Conservation (phyloP, 2,329 filamentous ascomycete genomes). For the Colletotrichum salicis region DNA sequence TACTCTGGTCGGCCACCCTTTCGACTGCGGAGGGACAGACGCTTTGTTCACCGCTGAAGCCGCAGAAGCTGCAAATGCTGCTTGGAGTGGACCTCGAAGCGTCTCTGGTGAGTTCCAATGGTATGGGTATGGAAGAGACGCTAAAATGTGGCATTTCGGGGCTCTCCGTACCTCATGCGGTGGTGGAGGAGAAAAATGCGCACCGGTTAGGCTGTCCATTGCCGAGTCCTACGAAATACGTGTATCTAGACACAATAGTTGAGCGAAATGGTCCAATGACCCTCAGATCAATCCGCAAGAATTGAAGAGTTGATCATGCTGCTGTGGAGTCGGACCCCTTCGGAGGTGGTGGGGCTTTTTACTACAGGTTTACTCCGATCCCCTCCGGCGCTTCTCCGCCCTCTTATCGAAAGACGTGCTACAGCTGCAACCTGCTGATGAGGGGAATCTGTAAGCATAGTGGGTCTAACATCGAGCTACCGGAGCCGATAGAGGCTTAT, state of each 20-base stretch:
- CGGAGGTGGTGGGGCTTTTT: neutral
- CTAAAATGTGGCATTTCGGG: neutral
- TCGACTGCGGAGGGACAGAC: slow-evolving; percentile 41
- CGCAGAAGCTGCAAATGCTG: slow-evolving; percentile 20
- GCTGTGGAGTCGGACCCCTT: too few species aligned
- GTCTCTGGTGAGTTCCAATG: slow-evolving; percentile 1
- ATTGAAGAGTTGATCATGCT: too few species aligned
- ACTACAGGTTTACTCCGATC: too few species aligned
- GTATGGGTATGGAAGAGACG: neutral
- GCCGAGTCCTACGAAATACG: neutral
- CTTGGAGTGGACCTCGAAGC: slow-evolving; percentile 27
- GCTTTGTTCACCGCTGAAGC: neutral
- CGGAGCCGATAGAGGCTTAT: neutral
- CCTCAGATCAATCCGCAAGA: too few species aligned
- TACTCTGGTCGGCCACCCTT: slow-evolving; percentile 1
- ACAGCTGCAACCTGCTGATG: neutral
- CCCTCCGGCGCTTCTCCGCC: too few species aligned
- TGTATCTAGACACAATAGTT: too few species aligned
- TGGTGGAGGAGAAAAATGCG: neutral
- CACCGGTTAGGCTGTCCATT: neutral
- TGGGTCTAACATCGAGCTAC: neutral
- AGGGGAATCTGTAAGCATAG: neutral
- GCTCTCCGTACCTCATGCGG: neutral
- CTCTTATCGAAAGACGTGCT: neutral
- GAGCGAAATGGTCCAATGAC: too few species aligned